Conservation (phyloP, 2,329 filamentous ascomycete genomes). For the Sporothrix mexicana region DNA sequence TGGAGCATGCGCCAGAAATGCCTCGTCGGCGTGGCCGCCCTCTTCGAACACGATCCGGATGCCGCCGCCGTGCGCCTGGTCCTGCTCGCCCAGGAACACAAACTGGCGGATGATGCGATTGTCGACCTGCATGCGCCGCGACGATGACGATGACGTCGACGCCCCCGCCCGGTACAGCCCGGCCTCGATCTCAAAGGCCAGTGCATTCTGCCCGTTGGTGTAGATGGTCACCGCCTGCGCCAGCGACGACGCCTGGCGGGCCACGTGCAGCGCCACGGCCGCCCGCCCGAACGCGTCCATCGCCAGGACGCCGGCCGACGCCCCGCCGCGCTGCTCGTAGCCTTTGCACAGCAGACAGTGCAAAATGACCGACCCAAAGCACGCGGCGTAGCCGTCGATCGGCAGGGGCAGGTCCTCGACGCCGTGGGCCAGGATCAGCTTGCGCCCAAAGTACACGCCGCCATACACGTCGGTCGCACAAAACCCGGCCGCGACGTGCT, state of each 20-base stretch:
- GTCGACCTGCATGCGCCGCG: background rate
- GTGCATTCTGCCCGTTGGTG: background rate
- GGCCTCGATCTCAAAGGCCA: background rate
- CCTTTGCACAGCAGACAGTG: slow-evolving; percentile 67
- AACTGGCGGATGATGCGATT: background rate
- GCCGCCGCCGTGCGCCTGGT: slow-evolving; percentile 2
- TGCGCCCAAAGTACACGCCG: background rate
- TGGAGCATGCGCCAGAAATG: background rate
- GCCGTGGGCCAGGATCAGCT: slow-evolving; percentile 55
- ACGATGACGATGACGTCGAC: no score
- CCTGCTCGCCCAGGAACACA: background rate
- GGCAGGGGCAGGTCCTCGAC: slow-evolving; percentile 57
- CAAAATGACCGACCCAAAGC: slow-evolving; percentile 61
- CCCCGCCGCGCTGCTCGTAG: slow-evolving; percentile 57
- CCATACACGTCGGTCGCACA: background rate
- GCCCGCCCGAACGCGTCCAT: background rate
- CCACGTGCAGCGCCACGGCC: background rate
- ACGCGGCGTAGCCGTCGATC: slow-evolving; percentile 60
- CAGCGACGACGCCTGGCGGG: slow-evolving; percentile 11
- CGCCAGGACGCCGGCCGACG: slow-evolving; percentile 53
- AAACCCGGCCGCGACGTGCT: background rate
- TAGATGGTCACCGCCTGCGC: background rate
- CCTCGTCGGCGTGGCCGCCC: background rate
- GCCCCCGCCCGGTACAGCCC: background rate
- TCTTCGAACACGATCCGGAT: background rate